These are phyloP conservation scores for Plantago coronopus DNA, from an alignment of 305 asterid genomes.

Conservation along the genomic window DNA sequence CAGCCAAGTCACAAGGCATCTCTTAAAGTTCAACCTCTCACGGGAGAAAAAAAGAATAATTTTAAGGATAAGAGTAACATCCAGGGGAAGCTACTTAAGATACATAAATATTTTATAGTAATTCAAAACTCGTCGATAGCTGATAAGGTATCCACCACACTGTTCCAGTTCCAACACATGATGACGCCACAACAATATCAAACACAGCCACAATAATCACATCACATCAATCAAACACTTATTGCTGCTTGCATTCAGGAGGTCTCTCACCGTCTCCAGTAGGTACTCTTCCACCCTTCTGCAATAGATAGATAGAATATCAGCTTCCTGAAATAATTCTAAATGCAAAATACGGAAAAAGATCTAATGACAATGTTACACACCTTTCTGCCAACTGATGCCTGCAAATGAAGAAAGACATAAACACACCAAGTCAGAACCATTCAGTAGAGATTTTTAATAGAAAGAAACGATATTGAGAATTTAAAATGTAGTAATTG, in stretches of 20 bases:
- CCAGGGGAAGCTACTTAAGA: no score
- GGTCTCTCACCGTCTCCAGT: conserved; percentile 13
- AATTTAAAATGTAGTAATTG: no score
- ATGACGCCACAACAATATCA: not conserved
- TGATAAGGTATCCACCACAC: no score
- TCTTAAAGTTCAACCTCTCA: no score
- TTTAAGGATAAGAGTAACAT: no score
- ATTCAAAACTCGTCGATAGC: no score
- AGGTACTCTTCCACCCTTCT: conserved; percentile 14
- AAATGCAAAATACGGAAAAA: not conserved
- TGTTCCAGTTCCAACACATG: not conserved
- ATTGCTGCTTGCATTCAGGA: conserved; percentile 17
- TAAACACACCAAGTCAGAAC: not conserved
- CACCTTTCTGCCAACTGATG: not conserved
- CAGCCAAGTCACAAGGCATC: not conserved
- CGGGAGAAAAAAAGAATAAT: no score
- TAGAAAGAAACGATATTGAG: not conserved
- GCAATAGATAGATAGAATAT: not conserved
- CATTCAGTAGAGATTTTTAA: not conserved
- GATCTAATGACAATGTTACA: not conserved
- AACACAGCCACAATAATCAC: not conserved
- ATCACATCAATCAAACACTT: not conserved
- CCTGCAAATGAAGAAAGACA: conserved; percentile 5
- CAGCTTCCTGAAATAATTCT: not conserved
- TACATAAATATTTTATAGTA: no score